Conservation (phyloP, 192 early-diverging fungal genomes). For the Gryganskiella cystojenkinii region DNA sequence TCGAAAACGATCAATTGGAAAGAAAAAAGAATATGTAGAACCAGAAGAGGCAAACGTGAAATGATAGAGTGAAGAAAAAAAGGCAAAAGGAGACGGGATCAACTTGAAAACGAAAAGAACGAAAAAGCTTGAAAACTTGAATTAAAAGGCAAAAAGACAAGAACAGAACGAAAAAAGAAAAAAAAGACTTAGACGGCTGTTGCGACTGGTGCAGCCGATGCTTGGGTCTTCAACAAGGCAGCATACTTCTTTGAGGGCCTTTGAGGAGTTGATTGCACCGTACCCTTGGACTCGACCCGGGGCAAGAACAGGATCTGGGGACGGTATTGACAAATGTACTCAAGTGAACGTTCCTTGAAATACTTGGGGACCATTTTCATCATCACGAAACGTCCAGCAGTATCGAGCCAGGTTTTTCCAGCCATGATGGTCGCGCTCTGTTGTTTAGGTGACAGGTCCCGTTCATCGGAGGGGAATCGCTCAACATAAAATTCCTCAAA, state of each 20-base stretch:
- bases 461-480: slow-evolving; percentile 11
- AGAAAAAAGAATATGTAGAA: not conserved
- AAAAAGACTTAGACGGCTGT: not conserved
- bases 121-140: not conserved
- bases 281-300: slow-evolving; percentile 11
- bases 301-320: slow-evolving; percentile 28
- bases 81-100: not conserved
- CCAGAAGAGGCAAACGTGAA: not conserved
- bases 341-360: slow-evolving; percentile 30
- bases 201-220: not conserved
- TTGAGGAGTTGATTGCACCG: slow-evolving; percentile 19
- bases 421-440: slow-evolving; percentile 19
- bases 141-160: not conserved
- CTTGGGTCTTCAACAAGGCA: slow-evolving; percentile 3
- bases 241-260: slow-evolving; percentile 35
- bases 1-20: not conserved
- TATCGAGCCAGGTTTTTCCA: slow-evolving; percentile 36
- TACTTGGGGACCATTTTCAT: slow-evolving; percentile 35
- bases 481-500: slow-evolving; percentile 31
- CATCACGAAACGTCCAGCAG: slow-evolving; percentile 20
- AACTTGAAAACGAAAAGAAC: not conserved
- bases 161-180: not conserved
- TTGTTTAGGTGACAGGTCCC: slow-evolving; percentile 19
- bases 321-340: slow-evolving; percentile 21
- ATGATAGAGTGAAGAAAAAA: not conserved